Evolutionary conservation across 768 basidiomycete genomes (phyloP), one percentile per base, ranked within the genome.

Genomic region (Rhodotorula paludigena): DNA sequence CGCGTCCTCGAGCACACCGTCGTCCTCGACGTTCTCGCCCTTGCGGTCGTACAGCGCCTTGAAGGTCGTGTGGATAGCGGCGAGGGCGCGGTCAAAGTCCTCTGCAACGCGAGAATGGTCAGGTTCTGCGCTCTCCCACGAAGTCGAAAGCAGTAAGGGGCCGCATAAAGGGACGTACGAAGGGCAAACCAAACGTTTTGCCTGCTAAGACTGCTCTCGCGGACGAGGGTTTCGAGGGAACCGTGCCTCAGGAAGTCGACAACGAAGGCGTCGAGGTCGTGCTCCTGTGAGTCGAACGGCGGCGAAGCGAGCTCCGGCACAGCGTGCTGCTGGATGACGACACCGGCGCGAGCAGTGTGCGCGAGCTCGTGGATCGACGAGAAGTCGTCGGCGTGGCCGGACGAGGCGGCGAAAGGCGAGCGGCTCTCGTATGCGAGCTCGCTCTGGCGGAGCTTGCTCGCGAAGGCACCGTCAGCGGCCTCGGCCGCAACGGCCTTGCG

Each of bases 161-260:
- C 65, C 30, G 60, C 76, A 64, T 2, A 64, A 80, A 71, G 84
- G n/a, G n/a, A n/a, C n/a, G n/a, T n/a, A n/a, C n/a, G 81, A 48
- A 89, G 76, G 28, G 80, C 81, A 1, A 82, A 78, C 54, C 82
- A 79, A 64, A 87, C 79, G 0, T 82, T 80, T 74, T 77, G 77
- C 68, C 88, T 71, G 12, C 82, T 80, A 71, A 87, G 74, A 21
- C 71, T 69, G 74, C 55, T 55, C 55, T 72, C 71, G 23, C 60
- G 66, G 25, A 69, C 63, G 65, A 73, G 68, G 2, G 63, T 61
- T 5, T 74, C 59, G 38, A 68, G 52, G 73, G 86, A 85, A 0
- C 87, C 88, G 64, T 89, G 88, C 1, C 75, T 81, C 74, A 83
- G 87, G 77, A 87, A 89, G 73, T 89, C 88, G 52, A 83, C 78